These are phyloP conservation scores for Termitomyces sp. DNA, from an alignment of 768 basidiomycete genomes.

Conservation along the genomic window DNA sequence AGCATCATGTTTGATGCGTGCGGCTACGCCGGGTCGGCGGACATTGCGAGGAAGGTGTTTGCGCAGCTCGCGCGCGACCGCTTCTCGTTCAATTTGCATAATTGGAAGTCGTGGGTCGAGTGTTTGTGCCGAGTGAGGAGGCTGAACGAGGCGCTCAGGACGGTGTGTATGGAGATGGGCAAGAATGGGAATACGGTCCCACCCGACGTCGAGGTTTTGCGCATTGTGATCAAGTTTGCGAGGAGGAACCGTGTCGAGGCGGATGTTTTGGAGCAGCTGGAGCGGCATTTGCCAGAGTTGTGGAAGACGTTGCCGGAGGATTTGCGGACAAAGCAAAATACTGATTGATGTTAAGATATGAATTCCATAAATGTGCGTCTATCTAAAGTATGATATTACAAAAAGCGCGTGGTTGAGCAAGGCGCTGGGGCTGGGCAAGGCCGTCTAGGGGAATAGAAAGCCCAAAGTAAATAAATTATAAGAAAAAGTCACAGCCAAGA, in stretches of 20 bases:
- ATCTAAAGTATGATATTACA: conserved; percentile 9
- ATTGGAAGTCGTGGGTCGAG: conserved; percentile 84
- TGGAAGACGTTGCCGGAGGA: conserved; percentile 26
- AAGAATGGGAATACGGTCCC: conserved; percentile 32
- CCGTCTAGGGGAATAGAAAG: conserved; percentile 50
- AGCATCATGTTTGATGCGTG: conserved; percentile 87
- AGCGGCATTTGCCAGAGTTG: conserved; percentile 32
- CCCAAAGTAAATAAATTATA: conserved; percentile 16
- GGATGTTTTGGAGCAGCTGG: conserved; percentile 41
- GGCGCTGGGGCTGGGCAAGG: conserved; percentile 35
- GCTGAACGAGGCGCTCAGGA: conserved; percentile 61
- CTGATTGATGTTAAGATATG: neutral
- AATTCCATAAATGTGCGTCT: conserved; percentile 2
- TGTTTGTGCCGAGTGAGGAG: conserved; percentile 72
- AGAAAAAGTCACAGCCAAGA: too few species aligned
- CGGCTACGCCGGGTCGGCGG: conserved; percentile 49
- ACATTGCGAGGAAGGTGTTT: conserved; percentile 51
- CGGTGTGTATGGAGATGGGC: conserved; percentile 63
- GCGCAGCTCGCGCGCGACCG: conserved; percentile 40
- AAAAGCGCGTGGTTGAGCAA: conserved; percentile 66
- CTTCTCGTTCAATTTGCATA: conserved; percentile 53
- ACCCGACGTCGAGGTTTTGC: conserved; percentile 44
- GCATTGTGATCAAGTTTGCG: conserved; percentile 53
- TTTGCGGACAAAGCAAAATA: conserved; percentile 1
- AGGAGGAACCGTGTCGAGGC: conserved; percentile 33